Evolutionary conservation across 2,329 filamentous ascomycete species (phyloP), one percentile per base, ranked within the genome.

Genomic region (Neonectria hederae): DNA sequence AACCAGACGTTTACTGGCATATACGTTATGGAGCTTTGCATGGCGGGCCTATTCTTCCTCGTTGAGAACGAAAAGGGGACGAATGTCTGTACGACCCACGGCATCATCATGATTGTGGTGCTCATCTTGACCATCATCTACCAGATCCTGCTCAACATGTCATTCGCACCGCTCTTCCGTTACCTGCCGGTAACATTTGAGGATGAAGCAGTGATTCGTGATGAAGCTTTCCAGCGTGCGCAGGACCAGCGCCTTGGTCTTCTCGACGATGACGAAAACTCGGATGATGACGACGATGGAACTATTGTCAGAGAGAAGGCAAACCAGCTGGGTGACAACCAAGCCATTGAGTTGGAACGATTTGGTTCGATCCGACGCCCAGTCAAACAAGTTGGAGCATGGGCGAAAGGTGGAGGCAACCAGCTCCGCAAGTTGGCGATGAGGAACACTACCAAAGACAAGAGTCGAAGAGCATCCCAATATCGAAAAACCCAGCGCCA

Each of bases 161-260:
- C 94, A 0, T 98, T 99, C 71, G 87, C 88, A 0, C 95, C 96
- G 3, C 84, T 99, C 10, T 90, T 97, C 76, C 88, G 91, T 42
- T 97, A 97, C 74, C 83, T 99, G 4, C 96, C 96, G 0, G 97
- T 98, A 68, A 98, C 95, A 0, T 89, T 98, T 59, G 96, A 99
- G 77, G 96, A 98, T 68, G 95, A 97, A 75, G 96, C 96, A 3
- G 92, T 96, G 0, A 82, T 92, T n/a, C 90, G 95, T 7, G 96
- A 99, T 70, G 89, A 95, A 74, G 92, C 92, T 42, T 99, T 98
- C 75, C 90, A 93, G 71, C 85, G 91, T 51, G 90, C 90, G 4
- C 93, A 97, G 76, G 89, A 90, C 62, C 84, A 83, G 22, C 89
- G 91, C 9, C 86, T 94, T 61, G 89, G 90, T 0, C 77, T 92